A percentile compares a stretch with the other conserved stretches of the same genome.
phyloP scores from a whole-genome alignment of 2,329 filamentous ascomycete species.

The Trichophyton schoenleinii region DNA sequence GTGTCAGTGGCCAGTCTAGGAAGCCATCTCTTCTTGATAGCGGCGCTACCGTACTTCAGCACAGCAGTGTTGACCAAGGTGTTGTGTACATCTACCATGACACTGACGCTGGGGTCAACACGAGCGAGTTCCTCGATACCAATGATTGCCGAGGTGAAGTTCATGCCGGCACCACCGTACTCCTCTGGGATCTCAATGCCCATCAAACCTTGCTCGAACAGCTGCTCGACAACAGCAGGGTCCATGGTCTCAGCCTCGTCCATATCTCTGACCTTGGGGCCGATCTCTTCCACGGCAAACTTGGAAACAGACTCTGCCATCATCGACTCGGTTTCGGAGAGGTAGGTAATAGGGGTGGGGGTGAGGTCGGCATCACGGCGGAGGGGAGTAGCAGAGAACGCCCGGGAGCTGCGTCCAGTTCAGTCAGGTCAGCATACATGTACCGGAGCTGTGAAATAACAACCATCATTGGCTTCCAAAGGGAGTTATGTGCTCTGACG shows the following conservation, averaged over 20 bases:
- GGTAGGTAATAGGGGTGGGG: constrained; percentile 83
- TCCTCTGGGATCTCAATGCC: constrained; percentile 95
- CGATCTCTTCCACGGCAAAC: constrained; percentile 77
- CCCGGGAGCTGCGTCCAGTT: constrained; percentile 30
- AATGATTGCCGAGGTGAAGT: constrained; percentile 92
- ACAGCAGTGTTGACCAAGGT: constrained; percentile 92
- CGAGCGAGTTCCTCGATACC: constrained; percentile 93
- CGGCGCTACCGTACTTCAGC: constrained; percentile 66
- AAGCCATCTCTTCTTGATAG: constrained; percentile 72
- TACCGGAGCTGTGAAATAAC: neutral
- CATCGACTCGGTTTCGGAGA: constrained; percentile 77
- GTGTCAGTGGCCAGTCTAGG: constrained; percentile 83
- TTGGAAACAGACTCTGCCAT: constrained; percentile 86
- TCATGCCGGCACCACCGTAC: constrained; percentile 94
- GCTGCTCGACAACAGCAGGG: constrained; percentile 69
- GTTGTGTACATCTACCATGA: constrained; percentile 95
- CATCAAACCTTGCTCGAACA: constrained; percentile 97
- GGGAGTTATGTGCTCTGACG: neutral
- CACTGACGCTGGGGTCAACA: constrained; percentile 87
- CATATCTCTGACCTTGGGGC: constrained; percentile 91
- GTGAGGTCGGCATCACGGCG: constrained; percentile 53
- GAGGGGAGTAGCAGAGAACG: constrained; percentile 49
- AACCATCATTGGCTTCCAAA: neutral
- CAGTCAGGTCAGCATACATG: neutral
- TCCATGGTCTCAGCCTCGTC: constrained; percentile 96